A percentile compares a stretch with the other conserved stretches of the same genome.
These are phyloP conservation scores for Neurospora africana DNA, from an alignment of 495 filamentous ascomycete species.

Conservation along the genomic window DNA sequence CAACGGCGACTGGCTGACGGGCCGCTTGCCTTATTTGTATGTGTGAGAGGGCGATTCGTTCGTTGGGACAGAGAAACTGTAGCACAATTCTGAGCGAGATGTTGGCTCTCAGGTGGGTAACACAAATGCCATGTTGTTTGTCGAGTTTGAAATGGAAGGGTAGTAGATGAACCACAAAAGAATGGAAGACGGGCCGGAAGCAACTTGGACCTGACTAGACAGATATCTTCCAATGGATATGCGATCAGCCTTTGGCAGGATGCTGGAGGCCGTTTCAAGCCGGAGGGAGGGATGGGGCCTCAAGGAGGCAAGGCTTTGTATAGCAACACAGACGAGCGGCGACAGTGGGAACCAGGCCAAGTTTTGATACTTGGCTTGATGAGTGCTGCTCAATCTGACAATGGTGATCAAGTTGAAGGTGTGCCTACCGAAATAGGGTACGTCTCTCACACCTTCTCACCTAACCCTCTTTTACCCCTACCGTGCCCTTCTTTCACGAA, in stretches of 20 bases:
- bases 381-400: neutral
- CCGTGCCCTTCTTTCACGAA: neutral
- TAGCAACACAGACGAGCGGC: neutral
- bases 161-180: neutral
- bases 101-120: neutral
- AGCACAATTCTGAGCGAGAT: neutral
- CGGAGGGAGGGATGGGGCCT: neutral
- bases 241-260: neutral
- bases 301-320: neutral
- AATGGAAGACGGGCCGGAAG: neutral
- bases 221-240: neutral
- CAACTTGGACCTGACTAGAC: neutral
- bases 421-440: neutral
- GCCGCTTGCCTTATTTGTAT: neutral
- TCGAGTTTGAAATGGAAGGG: neutral
- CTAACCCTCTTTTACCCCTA: neutral
- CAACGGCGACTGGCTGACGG: neutral
- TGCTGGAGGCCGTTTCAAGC: neutral
- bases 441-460: neutral
- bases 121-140: neutral
- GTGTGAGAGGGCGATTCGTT: neutral
- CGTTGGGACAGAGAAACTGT: neutral
- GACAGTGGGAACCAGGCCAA: neutral
- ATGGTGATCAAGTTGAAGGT: neutral
- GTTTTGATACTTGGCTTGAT: neutral